Evolutionary conservation across 306 rosid genomes (phyloP).

Genomic region (Trifolium dubium): DNA sequence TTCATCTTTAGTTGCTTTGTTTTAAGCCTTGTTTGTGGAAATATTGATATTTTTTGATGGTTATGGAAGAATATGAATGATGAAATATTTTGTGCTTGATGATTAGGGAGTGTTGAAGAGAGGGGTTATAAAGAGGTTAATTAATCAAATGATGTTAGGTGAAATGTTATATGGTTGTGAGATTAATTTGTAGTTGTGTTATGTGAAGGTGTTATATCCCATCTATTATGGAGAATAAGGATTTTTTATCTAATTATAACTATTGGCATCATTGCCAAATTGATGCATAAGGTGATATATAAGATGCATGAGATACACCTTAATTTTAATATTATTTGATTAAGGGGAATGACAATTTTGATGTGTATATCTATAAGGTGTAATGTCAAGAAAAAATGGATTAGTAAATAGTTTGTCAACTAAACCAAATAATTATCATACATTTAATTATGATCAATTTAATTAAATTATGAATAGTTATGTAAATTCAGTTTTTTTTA

Average conservation of each 20-base stretch:
- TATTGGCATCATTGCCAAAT: conserved; percentile 3
- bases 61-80: conserved; percentile 17
- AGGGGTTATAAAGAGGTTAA: conserved; percentile 32
- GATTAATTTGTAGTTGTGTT: conserved; percentile 26
- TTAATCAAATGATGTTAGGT: conserved; percentile 34
- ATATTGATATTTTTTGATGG: neutral
- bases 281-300: conserved; percentile 1
- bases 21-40: neutral
- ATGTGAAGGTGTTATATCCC: conserved; percentile 28
- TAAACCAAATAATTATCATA: too few relatives aligned
- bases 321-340: neutral
- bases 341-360: neutral
- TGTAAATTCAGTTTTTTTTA: too few relatives aligned
- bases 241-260: conserved; percentile 37
- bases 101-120: neutral
- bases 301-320: neutral
- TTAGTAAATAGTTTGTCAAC: too few relatives aligned
- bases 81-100: conserved; percentile 4
- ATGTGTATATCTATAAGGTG: neutral
- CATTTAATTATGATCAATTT: too few relatives aligned
- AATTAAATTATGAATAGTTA: too few relatives aligned
- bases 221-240: conserved; percentile 23
- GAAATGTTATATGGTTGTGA: conserved; percentile 37
- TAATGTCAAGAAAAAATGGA: neutral
- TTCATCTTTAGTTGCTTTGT: conserved; percentile 38